phyloP scores from a whole-genome alignment of 164 flowering plant species.

The Dillenia suffruticosa region DNA sequence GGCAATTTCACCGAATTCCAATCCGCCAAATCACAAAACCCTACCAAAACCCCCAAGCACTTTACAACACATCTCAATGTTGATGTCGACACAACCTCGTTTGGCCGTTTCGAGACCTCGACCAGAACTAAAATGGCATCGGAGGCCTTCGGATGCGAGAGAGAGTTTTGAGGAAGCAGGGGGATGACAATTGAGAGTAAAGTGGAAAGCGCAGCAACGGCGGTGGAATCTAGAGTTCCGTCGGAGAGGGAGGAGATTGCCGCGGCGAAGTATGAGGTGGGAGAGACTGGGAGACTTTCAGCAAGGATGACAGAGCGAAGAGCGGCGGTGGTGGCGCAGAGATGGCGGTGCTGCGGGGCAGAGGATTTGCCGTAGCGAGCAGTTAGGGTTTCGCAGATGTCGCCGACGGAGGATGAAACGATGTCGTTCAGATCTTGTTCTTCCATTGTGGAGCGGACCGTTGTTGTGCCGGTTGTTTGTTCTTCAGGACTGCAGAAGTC shows the following conservation, averaged over 20 bases:
- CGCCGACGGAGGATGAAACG: constrained; percentile 8
- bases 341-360: constrained; percentile 92
- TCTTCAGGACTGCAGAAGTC: too few relatives aligned
- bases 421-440: too few relatives aligned
- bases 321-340: constrained; percentile 85
- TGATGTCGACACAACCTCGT: constrained; percentile 29
- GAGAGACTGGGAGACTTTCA: constrained; percentile 63
- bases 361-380: constrained; percentile 72
- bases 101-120: constrained; percentile 18
- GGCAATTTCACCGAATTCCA: constrained; percentile 55
- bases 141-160: constrained; percentile 43
- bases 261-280: constrained; percentile 82
- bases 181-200: constrained; percentile 60
- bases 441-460: too few relatives aligned
- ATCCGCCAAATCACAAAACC: constrained; percentile 56
- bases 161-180: constrained; percentile 31
- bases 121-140: constrained; percentile 58
- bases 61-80: constrained; percentile 61
- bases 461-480: too few relatives aligned
- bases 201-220: constrained; percentile 49
- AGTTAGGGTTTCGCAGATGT: constrained; percentile 65
- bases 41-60: constrained; percentile 56
- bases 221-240: constrained; percentile 31
- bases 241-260: constrained; percentile 38
- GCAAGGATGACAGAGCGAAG: constrained; percentile 57